These are phyloP conservation scores for Dimargaris cristalligena DNA, from an alignment of 192 early-diverging fungal genomes.

Conservation along the genomic window DNA sequence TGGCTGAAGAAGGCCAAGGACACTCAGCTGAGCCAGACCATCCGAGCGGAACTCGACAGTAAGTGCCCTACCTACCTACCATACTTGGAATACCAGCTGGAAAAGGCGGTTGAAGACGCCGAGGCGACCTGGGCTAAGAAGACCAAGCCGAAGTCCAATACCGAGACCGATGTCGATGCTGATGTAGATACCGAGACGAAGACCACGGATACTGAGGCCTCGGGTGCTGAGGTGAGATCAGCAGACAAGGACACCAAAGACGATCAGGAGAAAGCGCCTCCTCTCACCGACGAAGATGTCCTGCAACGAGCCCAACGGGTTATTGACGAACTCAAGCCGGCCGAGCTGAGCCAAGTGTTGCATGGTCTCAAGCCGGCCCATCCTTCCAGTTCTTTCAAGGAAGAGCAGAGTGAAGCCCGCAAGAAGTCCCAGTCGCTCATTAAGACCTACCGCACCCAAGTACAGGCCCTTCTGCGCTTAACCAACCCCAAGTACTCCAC, in stretches of 20 bases:
- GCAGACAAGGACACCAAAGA: too few relatives aligned
- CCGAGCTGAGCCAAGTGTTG: slow-evolving; percentile 39
- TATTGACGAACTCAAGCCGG: slow-evolving; percentile 34
- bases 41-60: slow-evolving; percentile 41
- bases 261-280: too few relatives aligned
- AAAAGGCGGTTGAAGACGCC: slow-evolving; percentile 34
- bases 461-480: slow-evolving; percentile 26
- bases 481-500: slow-evolving; percentile 14
- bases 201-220: too few relatives aligned
- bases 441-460: slow-evolving; percentile 39
- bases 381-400: slow-evolving; percentile 22
- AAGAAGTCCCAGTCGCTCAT: slow-evolving; percentile 47
- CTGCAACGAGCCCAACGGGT: slow-evolving; percentile 36
- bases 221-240: too few relatives aligned
- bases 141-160: too few relatives aligned
- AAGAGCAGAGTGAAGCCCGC: slow-evolving; percentile 26
- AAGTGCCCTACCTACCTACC: slow-evolving; percentile 40
- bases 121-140: too few relatives aligned
- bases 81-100: slow-evolving; percentile 33
- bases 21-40: slow-evolving; percentile 29
- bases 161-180: too few relatives aligned
- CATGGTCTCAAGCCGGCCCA: slow-evolving; percentile 39
- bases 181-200: too few relatives aligned
- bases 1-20: slow-evolving; percentile 66
- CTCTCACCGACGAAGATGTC: slow-evolving; percentile 33